Conservation (phyloP, 2,329 filamentous ascomycete genomes). For the Aspergillus ustus region DNA sequence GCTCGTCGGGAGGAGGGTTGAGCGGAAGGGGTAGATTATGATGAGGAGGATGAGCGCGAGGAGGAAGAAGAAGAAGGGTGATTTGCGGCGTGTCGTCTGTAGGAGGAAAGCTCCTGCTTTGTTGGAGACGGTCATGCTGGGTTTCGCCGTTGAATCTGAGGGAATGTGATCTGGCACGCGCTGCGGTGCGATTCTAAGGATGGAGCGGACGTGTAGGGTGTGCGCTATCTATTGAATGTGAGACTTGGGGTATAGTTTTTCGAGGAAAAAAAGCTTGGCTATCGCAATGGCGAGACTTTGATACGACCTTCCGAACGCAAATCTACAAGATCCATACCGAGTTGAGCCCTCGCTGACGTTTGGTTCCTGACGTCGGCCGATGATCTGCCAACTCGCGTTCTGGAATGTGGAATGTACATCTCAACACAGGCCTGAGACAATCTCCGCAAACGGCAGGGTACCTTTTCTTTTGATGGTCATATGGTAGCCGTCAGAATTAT, state of each 20-base stretch:
- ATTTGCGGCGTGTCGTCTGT: slow-evolving; percentile 6
- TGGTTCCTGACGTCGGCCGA: not conserved
- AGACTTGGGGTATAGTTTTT: not conserved
- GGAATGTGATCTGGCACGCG: not conserved
- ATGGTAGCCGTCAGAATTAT: not conserved
- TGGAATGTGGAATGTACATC: not conserved
- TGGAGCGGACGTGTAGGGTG: not conserved
- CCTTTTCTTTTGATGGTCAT: too few relatives aligned
- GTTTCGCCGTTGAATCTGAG: not conserved
- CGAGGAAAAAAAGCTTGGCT: too few relatives aligned
- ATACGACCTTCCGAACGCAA: slow-evolving; percentile 2
- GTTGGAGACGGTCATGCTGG: not conserved
- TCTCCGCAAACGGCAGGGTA: not conserved
- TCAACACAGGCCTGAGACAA: not conserved
- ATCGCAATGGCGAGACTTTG: too few relatives aligned
- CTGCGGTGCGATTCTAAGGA: not conserved
- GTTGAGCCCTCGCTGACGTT: not conserved
- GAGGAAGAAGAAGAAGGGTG: slow-evolving; percentile 3
- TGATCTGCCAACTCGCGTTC: not conserved
- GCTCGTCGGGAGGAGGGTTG: slow-evolving; percentile 3
- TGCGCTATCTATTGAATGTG: not conserved
- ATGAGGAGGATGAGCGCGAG: not conserved
- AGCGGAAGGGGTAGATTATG: slow-evolving; percentile 10
- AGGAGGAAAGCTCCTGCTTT: not conserved
- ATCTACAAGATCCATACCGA: not conserved